A percentile compares a stretch with the other conserved stretches of the same genome.
Conservation (phyloP, 116 monocot species). For the Phalaenopsis hybrid region DNA sequence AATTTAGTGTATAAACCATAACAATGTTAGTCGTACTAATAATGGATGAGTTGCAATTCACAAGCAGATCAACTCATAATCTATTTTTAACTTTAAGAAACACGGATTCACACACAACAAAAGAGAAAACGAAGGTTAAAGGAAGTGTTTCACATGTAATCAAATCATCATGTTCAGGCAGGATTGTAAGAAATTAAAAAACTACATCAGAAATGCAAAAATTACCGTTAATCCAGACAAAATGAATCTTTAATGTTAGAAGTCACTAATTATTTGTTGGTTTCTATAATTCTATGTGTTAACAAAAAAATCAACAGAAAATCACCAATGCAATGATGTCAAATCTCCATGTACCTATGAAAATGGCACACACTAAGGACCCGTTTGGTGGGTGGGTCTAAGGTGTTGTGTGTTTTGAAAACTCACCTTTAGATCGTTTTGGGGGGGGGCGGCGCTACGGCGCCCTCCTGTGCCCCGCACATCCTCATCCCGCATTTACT, state of each 20-base stretch:
- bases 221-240: neutral
- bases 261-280: neutral
- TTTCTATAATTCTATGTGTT: neutral
- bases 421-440: no score
- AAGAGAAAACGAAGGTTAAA: neutral
- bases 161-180: neutral
- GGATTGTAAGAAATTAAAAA: neutral
- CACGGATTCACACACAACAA: neutral
- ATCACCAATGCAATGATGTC: neutral
- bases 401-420: no score
- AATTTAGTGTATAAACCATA: no score
- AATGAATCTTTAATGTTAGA: neutral
- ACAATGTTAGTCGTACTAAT: neutral
- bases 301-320: neutral
- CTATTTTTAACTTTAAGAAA: neutral
- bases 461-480: no score
- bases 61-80: neutral
- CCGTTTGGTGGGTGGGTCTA: no score
- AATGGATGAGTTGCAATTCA: neutral
- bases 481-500: no score
- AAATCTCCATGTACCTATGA: neutral
- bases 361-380: neutral
- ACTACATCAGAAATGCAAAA: neutral
- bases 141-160: neutral
- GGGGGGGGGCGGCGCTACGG: no score